Evolutionary conservation across 345 rosid species (phyloP).

Genomic region (Camelina neglecta): DNA sequence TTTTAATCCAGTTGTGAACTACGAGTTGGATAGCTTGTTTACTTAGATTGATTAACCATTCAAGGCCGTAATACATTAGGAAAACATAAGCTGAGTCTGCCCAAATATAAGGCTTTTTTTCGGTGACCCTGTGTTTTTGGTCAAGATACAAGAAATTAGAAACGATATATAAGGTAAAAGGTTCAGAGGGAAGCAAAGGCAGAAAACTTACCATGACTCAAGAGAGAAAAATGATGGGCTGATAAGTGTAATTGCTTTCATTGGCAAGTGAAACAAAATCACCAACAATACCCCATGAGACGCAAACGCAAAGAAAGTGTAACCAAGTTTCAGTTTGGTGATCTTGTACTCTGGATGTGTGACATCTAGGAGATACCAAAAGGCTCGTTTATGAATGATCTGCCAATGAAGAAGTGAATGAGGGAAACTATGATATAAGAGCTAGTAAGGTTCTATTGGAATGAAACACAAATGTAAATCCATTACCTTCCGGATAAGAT

Average conservation of each 20-base stretch:
- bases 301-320: constrained; percentile 31
- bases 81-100: background rate
- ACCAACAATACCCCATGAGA: constrained; percentile 32
- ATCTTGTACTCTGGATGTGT: constrained; percentile 35
- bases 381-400: constrained; percentile 35
- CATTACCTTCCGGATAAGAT: constrained; percentile 27
- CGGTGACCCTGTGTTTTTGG: constrained; percentile 4
- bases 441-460: background rate
- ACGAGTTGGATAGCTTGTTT: background rate
- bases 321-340: constrained; percentile 10
- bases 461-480: constrained; percentile 2
- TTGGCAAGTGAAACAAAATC: constrained; percentile 30
- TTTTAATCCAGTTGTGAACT: constrained; percentile 27
- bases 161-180: background rate
- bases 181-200: background rate
- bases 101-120: background rate
- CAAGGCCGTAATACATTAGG: background rate
- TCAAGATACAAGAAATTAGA: background rate
- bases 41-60: background rate
- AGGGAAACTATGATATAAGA: background rate
- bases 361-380: constrained; percentile 32
- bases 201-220: constrained; percentile 18
- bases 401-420: background rate
- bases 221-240: constrained; percentile 39
- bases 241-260: constrained; percentile 19